phyloP scores from a whole-genome alignment of 257 asterid genomes.

The Orobanche coerulescens region DNA sequence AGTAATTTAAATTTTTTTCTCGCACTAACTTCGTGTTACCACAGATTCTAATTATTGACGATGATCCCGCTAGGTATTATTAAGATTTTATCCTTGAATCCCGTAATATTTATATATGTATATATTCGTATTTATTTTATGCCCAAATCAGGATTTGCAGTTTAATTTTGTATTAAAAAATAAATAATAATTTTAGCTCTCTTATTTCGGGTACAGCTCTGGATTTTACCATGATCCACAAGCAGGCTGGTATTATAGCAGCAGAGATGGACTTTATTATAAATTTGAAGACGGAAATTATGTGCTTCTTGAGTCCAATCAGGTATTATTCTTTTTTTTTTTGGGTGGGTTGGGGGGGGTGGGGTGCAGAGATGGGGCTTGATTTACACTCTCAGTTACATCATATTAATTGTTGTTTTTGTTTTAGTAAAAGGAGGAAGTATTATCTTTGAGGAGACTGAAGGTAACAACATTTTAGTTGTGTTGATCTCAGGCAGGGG shows the following conservation, averaged over 20 bases:
- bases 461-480: neutral
- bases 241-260: constrained; percentile 88
- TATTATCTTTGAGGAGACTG: constrained; percentile 4
- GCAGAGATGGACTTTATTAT: constrained; percentile 75
- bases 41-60: constrained; percentile 14
- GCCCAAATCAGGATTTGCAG: constrained; percentile 9
- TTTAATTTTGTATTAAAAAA: neutral
- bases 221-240: constrained; percentile 85
- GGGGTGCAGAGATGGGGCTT: too few relatives aligned
- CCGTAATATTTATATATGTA: neutral
- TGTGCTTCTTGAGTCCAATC: constrained; percentile 47
- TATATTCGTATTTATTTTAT: neutral
- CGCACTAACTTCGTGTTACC: neutral
- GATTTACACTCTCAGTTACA: too few relatives aligned
- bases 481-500: constrained; percentile 33
- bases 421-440: too few relatives aligned
- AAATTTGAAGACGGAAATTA: constrained; percentile 80
- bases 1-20: neutral
- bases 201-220: constrained; percentile 49
- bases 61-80: constrained; percentile 10
- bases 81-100: neutral
- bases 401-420: neutral
- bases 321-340: constrained; percentile 29
- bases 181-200: neutral
- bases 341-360: too few relatives aligned